Evolutionary conservation across 768 basidiomycete species (phyloP).

Genomic region (Pulveroboletus sp.): DNA sequence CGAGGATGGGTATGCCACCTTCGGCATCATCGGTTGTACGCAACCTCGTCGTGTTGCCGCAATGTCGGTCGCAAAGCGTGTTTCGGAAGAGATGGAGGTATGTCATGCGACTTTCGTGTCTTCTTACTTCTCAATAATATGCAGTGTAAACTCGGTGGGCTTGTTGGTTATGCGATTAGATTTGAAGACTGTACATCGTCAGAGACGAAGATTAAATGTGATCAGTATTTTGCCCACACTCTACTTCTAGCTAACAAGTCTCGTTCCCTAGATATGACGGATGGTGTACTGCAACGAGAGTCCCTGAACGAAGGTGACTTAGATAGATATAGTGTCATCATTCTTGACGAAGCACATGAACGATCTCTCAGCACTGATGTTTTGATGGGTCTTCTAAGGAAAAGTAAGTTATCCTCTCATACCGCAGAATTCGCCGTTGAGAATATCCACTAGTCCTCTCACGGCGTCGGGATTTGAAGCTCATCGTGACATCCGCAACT

Average conservation of each 20-base stretch:
- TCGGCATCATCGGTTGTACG: conserved; percentile 93
- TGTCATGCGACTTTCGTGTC: conserved; percentile 17
- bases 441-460: conserved; percentile 57
- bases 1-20: conserved; percentile 90
- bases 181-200: conserved; percentile 96
- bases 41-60: conserved; percentile 98
- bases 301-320: conserved; percentile 98
- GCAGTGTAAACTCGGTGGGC: conserved; percentile 82
- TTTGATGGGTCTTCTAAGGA: conserved; percentile 91
- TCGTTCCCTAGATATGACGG: conserved; percentile 81
- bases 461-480: conserved; percentile 85
- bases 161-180: conserved; percentile 96
- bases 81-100: conserved; percentile 99
- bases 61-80: conserved; percentile 99
- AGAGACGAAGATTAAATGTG: conserved; percentile 96
- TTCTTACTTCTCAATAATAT: conserved; percentile 3
- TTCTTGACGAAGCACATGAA: conserved; percentile 99
- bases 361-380: conserved; percentile 97
- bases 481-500: conserved; percentile 97
- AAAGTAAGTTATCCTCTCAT: conserved; percentile 55
- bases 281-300: conserved; percentile 96
- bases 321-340: conserved; percentile 94
- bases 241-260: background rate
- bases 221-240: conserved; percentile 21
- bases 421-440: background rate